These are phyloP conservation scores for Rhododendron williamsianum DNA, from an alignment of 148 eudicot species.

Conservation along the genomic window DNA sequence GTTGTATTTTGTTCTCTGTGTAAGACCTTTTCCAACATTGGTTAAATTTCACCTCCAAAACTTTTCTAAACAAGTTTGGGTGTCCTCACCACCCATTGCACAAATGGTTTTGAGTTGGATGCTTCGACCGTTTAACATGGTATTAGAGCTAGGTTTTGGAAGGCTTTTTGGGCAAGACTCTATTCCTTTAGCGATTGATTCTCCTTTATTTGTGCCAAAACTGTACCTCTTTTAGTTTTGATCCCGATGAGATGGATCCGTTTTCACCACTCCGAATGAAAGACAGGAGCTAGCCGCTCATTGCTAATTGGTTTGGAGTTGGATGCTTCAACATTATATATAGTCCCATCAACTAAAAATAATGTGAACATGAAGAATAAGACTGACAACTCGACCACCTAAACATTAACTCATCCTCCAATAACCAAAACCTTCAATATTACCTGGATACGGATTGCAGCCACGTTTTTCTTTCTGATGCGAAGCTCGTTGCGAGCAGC, in stretches of 20 bases:
- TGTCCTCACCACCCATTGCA: neutral
- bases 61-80: neutral
- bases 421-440: neutral
- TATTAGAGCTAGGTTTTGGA: neutral
- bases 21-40: neutral
- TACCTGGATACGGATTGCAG: conserved; percentile 78
- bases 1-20: neutral
- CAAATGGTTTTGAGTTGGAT: neutral
- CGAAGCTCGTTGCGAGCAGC: conserved; percentile 58
- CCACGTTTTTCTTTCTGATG: conserved; percentile 42
- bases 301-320: neutral
- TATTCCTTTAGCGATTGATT: neutral
- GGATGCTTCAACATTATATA: neutral
- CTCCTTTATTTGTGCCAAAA: neutral
- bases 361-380: neutral
- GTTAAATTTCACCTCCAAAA: neutral
- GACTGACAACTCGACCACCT: neutral
- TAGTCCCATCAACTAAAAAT: neutral
- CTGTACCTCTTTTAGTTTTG: neutral
- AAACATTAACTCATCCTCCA: neutral
- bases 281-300: neutral
- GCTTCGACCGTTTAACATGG: neutral
- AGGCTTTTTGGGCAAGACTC: neutral
- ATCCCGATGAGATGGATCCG: neutral
- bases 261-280: neutral